phyloP scores from a whole-genome alignment of 331 rosid genomes.

The Phaseolus coccineus region DNA sequence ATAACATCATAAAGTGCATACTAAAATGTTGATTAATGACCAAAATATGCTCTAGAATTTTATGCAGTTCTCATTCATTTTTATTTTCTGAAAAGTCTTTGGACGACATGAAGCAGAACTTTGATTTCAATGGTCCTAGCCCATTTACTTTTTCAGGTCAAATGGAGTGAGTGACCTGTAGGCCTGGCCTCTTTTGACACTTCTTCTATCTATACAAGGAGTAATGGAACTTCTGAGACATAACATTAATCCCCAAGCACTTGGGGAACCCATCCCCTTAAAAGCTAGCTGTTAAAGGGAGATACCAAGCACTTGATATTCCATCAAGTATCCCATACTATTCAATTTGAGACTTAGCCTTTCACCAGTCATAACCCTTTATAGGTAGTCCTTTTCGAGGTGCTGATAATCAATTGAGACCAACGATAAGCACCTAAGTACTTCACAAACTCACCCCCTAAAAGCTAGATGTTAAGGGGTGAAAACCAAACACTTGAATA shows the following conservation, averaged over 20 bases:
- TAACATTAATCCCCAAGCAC: background rate
- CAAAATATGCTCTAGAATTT: background rate
- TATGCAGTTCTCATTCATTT: background rate
- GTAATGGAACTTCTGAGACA: background rate
- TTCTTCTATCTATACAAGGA: background rate
- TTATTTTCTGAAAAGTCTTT: background rate
- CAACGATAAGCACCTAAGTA: too few species aligned
- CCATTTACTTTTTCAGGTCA: background rate
- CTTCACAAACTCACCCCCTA: too few species aligned
- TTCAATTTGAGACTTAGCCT: too few species aligned
- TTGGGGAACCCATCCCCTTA: too few species aligned
- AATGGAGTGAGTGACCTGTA: background rate
- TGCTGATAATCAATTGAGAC: too few species aligned
- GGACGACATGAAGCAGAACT: background rate
- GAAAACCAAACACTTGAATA: too few species aligned
- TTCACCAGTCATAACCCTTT: too few species aligned
- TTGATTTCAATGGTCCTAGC: background rate
- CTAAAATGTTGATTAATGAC: background rate
- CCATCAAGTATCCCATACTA: too few species aligned
- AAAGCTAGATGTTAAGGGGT: too few species aligned
- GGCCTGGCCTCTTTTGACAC: constrained; percentile 12
- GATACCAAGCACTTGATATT: too few species aligned
- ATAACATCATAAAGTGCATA: background rate
- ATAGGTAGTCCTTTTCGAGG: too few species aligned
- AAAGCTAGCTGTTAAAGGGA: too few species aligned